A percentile compares a stretch with the other conserved stretches of the same genome.
Conservation (phyloP, 2,329 filamentous ascomycete species). For the Nemania abortiva region DNA sequence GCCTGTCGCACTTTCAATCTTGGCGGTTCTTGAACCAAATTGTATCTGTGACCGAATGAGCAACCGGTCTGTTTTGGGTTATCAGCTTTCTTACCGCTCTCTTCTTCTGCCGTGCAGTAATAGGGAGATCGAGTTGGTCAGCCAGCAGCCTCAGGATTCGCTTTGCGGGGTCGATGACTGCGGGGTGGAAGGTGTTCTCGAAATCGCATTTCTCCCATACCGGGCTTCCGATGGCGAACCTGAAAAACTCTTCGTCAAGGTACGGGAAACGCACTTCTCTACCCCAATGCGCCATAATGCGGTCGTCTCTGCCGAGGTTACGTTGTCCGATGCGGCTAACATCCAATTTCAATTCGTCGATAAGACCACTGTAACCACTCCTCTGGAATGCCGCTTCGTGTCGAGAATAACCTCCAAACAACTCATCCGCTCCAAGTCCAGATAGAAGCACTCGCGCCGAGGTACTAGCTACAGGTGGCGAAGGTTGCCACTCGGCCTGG, state of each 20-base stretch:
- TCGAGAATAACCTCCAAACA: constrained; percentile 92
- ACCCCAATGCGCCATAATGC: constrained; percentile 89
- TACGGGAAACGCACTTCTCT: constrained; percentile 91
- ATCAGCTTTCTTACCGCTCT: constrained; percentile 72
- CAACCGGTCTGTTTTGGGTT: not conserved
- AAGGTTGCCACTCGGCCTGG: constrained; percentile 45
- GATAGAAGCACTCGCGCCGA: constrained; percentile 87
- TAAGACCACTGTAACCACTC: constrained; percentile 75
- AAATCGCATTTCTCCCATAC: constrained; percentile 93
- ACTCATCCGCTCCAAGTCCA: constrained; percentile 92
- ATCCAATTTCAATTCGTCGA: constrained; percentile 87
- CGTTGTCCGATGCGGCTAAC: constrained; percentile 87
- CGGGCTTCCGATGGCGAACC: constrained; percentile 79
- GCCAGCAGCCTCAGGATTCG: constrained; percentile 83
- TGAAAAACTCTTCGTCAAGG: constrained; percentile 87
- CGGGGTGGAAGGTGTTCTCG: constrained; percentile 58
- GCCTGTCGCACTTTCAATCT: constrained; percentile 74
- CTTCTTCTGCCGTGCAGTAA: constrained; percentile 89
- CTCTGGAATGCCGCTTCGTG: constrained; percentile 82
- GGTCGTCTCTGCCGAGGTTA: constrained; percentile 95
- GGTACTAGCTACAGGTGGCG: constrained; percentile 59
- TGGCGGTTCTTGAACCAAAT: constrained; percentile 84
- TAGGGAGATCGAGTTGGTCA: constrained; percentile 76
- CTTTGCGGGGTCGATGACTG: constrained; percentile 80
- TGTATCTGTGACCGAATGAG: constrained; percentile 70